A percentile compares a stretch with the other conserved stretches of the same genome.
These are phyloP conservation scores for Tetrahymena thermophila DNA, from an alignment of 73 alveolate genomes.

Conservation along the genomic window DNA sequence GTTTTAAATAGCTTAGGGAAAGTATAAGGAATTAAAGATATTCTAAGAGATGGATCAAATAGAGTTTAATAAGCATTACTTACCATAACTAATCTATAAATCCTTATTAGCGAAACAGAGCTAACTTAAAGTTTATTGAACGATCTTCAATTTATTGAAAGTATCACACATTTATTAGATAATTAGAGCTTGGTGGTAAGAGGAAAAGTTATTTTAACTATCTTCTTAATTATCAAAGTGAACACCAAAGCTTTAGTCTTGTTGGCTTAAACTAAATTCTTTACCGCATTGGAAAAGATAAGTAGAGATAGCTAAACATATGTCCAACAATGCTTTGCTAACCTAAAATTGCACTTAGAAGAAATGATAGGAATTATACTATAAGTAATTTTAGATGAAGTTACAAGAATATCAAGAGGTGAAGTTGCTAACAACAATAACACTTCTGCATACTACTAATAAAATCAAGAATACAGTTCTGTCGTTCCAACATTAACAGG, in stretches of 20 bases:
- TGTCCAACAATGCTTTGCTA: slow-evolving; percentile 60
- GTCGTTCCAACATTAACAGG: slow-evolving; percentile 2
- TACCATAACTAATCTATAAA: slow-evolving; percentile 57
- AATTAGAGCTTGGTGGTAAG: slow-evolving; percentile 60
- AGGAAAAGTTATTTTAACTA: slow-evolving; percentile 70
- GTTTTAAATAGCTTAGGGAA: slow-evolving; percentile 58
- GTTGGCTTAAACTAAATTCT: slow-evolving; percentile 65
- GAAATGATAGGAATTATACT: slow-evolving; percentile 59
- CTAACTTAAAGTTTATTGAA: background rate
- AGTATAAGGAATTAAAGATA: slow-evolving; percentile 14
- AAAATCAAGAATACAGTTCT: slow-evolving; percentile 10
- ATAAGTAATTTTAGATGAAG: slow-evolving; percentile 37
- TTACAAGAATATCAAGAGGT: slow-evolving; percentile 34
- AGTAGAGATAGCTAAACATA: slow-evolving; percentile 63
- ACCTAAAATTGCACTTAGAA: slow-evolving; percentile 48
- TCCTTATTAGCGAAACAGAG: slow-evolving; percentile 29
- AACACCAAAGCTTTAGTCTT: slow-evolving; percentile 52
- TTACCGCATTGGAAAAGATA: slow-evolving; percentile 54
- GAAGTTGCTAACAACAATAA: slow-evolving; percentile 40
- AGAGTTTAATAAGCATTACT: slow-evolving; percentile 71
- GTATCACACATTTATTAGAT: slow-evolving; percentile 54
- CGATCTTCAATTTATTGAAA: slow-evolving; percentile 46
- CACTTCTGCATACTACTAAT: slow-evolving; percentile 37
- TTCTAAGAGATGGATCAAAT: slow-evolving; percentile 56
- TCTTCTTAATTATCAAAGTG: slow-evolving; percentile 54